Percentiles rank a stretch among this genome's conserved stretches.
Evolutionary conservation across 176 grass and related monocot species (phyloP).

Genomic region (Thalia dealbata): DNA sequence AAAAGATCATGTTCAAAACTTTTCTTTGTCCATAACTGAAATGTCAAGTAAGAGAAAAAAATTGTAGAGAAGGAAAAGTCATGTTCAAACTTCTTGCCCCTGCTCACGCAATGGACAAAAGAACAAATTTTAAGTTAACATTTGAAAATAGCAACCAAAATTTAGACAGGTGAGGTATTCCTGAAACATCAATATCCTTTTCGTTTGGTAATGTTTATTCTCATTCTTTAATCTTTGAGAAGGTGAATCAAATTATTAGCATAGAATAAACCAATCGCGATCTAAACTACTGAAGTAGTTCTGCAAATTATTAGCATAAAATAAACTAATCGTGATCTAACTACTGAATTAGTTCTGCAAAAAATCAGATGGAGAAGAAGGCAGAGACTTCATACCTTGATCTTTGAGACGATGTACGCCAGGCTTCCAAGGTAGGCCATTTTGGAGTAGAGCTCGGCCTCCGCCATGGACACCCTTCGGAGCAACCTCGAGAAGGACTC

Average conservation of each 20-base stretch:
- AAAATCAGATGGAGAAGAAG: not conserved
- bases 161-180: not conserved
- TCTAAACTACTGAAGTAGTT: not conserved
- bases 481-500: conserved; percentile 66
- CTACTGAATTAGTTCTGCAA: not conserved
- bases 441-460: conserved; percentile 48
- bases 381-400: conserved; percentile 37
- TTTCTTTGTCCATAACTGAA: too few relatives aligned
- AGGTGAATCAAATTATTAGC: not conserved
- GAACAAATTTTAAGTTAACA: not conserved
- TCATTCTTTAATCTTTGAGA: not conserved
- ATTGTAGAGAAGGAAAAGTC: not conserved
- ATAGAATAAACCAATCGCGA: not conserved
- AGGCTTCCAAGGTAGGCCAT: conserved; percentile 76
- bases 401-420: conserved; percentile 56
- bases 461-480: conserved; percentile 42
- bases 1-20: too few relatives aligned
- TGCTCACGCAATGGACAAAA: not conserved
- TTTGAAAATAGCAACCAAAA: not conserved
- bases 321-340: not conserved
- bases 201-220: not conserved
- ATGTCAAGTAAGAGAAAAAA: not conserved
- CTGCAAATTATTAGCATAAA: not conserved
- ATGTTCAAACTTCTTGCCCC: not conserved
- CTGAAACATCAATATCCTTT: not conserved